These are phyloP conservation scores for Osmanthus fragrans DNA, from an alignment of 257 asterid species.

Conservation along the genomic window DNA sequence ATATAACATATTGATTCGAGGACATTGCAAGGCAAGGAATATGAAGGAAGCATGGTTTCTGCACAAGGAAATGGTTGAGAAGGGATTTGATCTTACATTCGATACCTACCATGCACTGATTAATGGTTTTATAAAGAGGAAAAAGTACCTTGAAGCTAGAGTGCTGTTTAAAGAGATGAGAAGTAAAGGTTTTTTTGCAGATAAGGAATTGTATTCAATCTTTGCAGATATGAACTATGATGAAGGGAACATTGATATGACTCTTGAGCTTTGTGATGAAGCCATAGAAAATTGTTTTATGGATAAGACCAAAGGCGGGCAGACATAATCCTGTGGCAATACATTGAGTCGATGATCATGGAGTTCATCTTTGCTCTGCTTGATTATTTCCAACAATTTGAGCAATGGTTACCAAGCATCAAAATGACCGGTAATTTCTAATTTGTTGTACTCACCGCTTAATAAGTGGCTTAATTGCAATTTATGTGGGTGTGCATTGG, in stretches of 20 bases:
- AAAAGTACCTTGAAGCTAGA: constrained; percentile 70
- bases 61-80: constrained; percentile 65
- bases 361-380: constrained; percentile 22
- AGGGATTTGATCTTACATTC: constrained; percentile 53
- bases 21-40: constrained; percentile 93
- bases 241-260: constrained; percentile 68
- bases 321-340: constrained; percentile 22
- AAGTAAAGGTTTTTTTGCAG: constrained; percentile 50
- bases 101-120: constrained; percentile 73
- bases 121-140: constrained; percentile 78
- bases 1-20: constrained; percentile 72
- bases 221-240: constrained; percentile 77
- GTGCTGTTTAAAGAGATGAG: constrained; percentile 85
- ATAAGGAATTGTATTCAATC: constrained; percentile 55
- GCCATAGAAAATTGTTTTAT: constrained; percentile 60
- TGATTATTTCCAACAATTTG: not conserved
- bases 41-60: constrained; percentile 98
- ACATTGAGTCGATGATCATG: constrained; percentile 14
- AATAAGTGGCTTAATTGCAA: constrained; percentile 11
- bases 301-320: constrained; percentile 33
- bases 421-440: constrained; percentile 29
- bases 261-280: constrained; percentile 88
- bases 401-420: not conserved
- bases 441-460: not conserved
- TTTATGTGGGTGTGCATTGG: not conserved